These are phyloP conservation scores for Sorghum bicolor DNA, from an alignment of 176 grass and related monocot genomes.

Conservation along the genomic window DNA sequence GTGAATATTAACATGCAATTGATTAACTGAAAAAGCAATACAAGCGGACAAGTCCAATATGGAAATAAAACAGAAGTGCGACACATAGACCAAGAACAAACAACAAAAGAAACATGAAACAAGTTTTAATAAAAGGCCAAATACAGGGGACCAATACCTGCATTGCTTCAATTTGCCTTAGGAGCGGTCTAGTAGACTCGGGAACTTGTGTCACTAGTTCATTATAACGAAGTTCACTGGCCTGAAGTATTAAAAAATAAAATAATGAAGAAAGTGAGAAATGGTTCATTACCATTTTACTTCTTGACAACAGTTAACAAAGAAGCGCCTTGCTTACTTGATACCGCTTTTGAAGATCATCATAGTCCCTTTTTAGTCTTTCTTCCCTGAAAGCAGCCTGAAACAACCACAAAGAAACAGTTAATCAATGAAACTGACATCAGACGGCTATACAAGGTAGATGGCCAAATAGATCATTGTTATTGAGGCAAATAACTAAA, in stretches of 20 bases:
- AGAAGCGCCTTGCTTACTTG: constrained; percentile 57
- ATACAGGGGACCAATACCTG: constrained; percentile 56
- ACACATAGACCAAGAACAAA: neutral
- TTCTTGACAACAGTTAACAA: constrained; percentile 18
- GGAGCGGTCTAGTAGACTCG: constrained; percentile 89
- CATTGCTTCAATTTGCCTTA: constrained; percentile 99
- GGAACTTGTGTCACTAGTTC: constrained; percentile 98
- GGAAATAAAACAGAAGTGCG: neutral
- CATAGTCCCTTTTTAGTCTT: constrained; percentile 84
- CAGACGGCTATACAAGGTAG: neutral
- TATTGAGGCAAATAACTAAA: neutral
- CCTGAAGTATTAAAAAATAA: constrained; percentile 50
- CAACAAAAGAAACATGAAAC: constrained; percentile 8
- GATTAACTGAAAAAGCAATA: neutral
- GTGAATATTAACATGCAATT: constrained; percentile 38
- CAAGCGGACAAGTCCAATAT: neutral
- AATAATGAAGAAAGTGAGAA: constrained; percentile 1
- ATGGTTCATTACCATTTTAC: neutral
- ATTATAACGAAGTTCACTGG: constrained; percentile 96
- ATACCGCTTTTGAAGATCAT: constrained; percentile 96
- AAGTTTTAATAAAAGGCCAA: constrained; percentile 14
- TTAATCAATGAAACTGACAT: neutral
- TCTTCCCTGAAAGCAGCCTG: constrained; percentile 96
- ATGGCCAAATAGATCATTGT: neutral
- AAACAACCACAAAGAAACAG: constrained; percentile 13